Evolutionary conservation across 441 rosid species (phyloP).

Genomic region (Oxalis stricta): DNA sequence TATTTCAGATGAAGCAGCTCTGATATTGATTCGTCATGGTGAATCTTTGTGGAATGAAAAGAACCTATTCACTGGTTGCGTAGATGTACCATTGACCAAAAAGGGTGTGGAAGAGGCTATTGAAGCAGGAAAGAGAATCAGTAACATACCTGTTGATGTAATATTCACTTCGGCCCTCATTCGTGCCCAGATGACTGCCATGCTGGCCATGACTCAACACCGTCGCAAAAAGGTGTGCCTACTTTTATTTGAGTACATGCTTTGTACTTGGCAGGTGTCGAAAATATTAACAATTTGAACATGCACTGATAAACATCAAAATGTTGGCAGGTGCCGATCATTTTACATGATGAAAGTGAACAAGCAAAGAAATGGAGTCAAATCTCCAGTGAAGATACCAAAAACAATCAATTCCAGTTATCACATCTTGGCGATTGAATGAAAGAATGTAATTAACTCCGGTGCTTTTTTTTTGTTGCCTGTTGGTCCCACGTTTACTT

Average conservation of each 20-base stretch:
- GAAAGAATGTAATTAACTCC: constrained; percentile 73
- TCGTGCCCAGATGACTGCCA: constrained; percentile 96
- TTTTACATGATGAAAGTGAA: constrained; percentile 62
- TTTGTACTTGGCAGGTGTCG: background rate
- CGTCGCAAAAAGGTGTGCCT: constrained; percentile 63
- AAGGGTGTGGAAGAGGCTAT: constrained; percentile 91
- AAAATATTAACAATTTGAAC: background rate
- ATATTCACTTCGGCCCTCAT: constrained; percentile 80
- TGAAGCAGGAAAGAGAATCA: constrained; percentile 91
- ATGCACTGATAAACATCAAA: constrained; percentile 4
- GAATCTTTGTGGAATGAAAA: constrained; percentile 96
- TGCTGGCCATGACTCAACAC: constrained; percentile 98
- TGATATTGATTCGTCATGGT: constrained; percentile 86
- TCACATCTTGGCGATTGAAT: constrained; percentile 83
- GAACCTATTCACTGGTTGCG: constrained; percentile 94
- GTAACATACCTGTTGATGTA: constrained; percentile 85
- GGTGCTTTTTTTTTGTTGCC: background rate
- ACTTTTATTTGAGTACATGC: background rate
- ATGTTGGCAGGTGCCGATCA: constrained; percentile 63
- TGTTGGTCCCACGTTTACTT: background rate
- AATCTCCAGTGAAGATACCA: constrained; percentile 73
- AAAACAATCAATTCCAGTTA: constrained; percentile 73
- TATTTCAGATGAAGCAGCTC: constrained; percentile 61
- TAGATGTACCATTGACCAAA: constrained; percentile 81
- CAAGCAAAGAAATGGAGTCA: constrained; percentile 80